Conservation (phyloP, 192 early-diverging fungal genomes). For the Mortierella hygrophila region DNA sequence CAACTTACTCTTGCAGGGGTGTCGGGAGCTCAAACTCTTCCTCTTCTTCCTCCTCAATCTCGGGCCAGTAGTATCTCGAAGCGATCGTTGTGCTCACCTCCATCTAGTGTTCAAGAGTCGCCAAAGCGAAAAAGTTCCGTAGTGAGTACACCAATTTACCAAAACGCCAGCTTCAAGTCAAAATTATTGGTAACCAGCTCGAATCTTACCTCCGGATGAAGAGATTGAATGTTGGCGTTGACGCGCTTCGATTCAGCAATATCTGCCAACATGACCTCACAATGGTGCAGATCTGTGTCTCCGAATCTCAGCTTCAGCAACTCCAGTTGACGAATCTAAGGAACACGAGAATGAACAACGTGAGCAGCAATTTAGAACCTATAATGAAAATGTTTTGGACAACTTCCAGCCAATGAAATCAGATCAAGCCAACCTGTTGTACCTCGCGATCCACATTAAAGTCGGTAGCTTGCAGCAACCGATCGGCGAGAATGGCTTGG, state of each 20-base stretch:
- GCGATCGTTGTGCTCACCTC: conserved; percentile 61
- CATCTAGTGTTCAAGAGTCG: conserved; percentile 22
- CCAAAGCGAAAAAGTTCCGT: background rate
- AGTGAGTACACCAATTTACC: background rate
- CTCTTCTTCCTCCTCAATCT: conserved; percentile 48
- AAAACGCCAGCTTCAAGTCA: background rate
- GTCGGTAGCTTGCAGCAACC: conserved; percentile 61
- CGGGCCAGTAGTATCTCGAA: conserved; percentile 78
- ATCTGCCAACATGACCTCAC: conserved; percentile 89
- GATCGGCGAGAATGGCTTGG: conserved; percentile 66
- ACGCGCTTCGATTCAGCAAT: conserved; percentile 79
- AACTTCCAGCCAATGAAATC: background rate
- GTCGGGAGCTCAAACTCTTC: conserved; percentile 49
- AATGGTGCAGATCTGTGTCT: conserved; percentile 68
- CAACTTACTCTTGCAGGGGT: conserved; percentile 45
- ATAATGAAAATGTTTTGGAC: too few species aligned
- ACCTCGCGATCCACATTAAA: conserved; percentile 72
- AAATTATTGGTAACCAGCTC: background rate
- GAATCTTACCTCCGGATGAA: conserved; percentile 30
- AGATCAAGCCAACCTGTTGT: background rate
- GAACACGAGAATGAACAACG: background rate
- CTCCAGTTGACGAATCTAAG: conserved; percentile 73
- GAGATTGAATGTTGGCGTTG: conserved; percentile 63
- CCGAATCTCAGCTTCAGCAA: conserved; percentile 82
- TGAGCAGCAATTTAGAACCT: background rate